Evolutionary conservation across 2,329 filamentous ascomycete genomes (phyloP), one percentile per base, ranked within the genome.

Genomic region (Blastomyces parvus): DNA sequence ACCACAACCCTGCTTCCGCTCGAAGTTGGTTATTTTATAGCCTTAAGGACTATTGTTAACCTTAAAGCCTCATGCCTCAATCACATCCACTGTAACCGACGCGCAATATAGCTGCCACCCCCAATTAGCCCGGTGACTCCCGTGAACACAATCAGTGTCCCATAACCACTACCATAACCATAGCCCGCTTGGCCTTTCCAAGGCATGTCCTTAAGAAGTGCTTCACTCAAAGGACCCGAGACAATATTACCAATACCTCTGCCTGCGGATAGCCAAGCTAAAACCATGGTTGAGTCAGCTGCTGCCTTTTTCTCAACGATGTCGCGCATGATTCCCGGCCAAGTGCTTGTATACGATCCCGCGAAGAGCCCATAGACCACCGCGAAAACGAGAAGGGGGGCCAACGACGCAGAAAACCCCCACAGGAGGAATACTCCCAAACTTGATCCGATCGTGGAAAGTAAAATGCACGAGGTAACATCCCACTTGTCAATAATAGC

Each of bases 201-300:
- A 38, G 59, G 42, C 59, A 52, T 60, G 30, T 25, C 25, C 44
- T n/a, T n/a, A 42, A 60, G 36, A 42, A 60, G 59, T 11, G 19
- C 59, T 36, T 60, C 30, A 52, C 59, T 60, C 59, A 60, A 9
- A 36, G 82, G 82, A 3, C 82, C 82, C 63, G 75, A 78, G 11
- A 78, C 75, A 14, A 84, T 71, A 69, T 79, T 80, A 2, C 81
- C 81, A 25, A 83, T 74, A 0, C 82, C 82, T 58, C 80, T 79
- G 0, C 81, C 81, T 11, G 77, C 77, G 9, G 76, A 76, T 62
- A 83, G 71, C 14, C 78, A 74, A 0, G 76, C 77, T 61, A 82
- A 80, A 0, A 82, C 74, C 66, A 83, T 77, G 0, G 79, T 77
- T 2, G 78, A 72, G 52, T 83, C 81, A 0, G 77, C 72, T 5